Base-by-base conservation (phyloP, 345 rosid species). In the Psidium friedrichsthalianum region DNA sequence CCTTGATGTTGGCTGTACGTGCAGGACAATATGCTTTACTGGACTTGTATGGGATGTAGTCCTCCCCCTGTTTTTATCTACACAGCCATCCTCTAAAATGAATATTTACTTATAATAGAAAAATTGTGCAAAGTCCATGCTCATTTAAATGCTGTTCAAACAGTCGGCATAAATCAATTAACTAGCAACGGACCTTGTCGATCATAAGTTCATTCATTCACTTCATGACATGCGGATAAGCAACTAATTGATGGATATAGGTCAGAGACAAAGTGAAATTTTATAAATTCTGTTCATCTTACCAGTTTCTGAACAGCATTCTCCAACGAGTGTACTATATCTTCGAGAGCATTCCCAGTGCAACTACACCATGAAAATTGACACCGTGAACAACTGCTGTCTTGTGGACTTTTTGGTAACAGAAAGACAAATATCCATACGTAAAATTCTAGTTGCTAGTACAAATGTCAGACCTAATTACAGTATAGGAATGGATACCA, bases 1-100 rank as follows among this genome's bases (percentile, higher is more conserved):
- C 78, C 24, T 64, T 1, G 44, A 16, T 0, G 44, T 32, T 24
- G 0, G 78, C 24, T 0, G 0, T 8, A 32, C 8, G 20, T 32
- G 47, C 5, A 11, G 24, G 21, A 64, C 78, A 64, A 5, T 64
- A 64, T 64, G 78, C 76, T 0, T 5, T 32, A 64, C 18, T 15
- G 22, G 22, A 64, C 44, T 29, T 64, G 42, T 16, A 64, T 0
- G 76, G 24, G 5, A 64, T 64, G 44, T 32, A 61, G 74, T 15
- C 40, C 64, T n/a, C 64, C 64, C 64, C 3, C 12, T 8, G 11
- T 58, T 58, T 58, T 2, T n/a, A 8, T 32, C 8, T 5, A 21
- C 32, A 44, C 1, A 44, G 59, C 8, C 25, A 7, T 57, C 7
- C 64, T 25, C 25, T 57, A 27, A 27, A 58, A 58, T 58, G 20